Evolutionary conservation across 163 green algal species (phyloP), one percentile per base, ranked within the genome.

Genomic region (Scenedesmus sp.): DNA sequence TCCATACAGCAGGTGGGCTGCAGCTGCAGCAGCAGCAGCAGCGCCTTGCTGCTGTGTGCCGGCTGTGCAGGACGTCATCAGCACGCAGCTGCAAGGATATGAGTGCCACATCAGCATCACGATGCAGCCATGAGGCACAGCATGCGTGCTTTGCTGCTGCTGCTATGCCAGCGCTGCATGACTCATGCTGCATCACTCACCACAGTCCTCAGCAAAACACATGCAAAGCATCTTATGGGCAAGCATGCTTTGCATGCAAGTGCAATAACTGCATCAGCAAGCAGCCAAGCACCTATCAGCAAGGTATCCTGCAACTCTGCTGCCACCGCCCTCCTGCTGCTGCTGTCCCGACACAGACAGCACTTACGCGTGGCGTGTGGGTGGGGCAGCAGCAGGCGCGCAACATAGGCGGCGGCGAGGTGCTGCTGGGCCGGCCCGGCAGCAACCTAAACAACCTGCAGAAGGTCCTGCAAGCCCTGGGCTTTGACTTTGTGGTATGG

Each of bases 331-430:
- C 15, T 76, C 3, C 66, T 79, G 23, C 70, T 13, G 18, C 23
- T 3, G 64, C 64, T 73, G 23, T 79, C 5, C 23, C 6, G 12
- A 6, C 18, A 73, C 70, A 79, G 70, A 79, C 82, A 54, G 82
- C 82, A 10, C 52, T 87, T 15, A 87, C 82, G 55, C 82, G 70
- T 56, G 82, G 83, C 26, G 83, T 88, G 1, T 88, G 83, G 83
- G 83, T 88, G 2, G 66, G n/a, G 3, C 57, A 88, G 56, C 83
- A 88, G 59, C 26, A 88, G 57, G 57, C 82, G 18, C 57, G 82
- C 10, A 55, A 87, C 82, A 59, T 73, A 20, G 82, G 82, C 13
- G 56, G 18, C 70, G 82, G 82, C 12, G 56, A 87, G 59, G 18
- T 87, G 46, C 52, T 87, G 23, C 82, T 87, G 15, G 56, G 54